phyloP scores from a whole-genome alignment of 2,329 filamentous ascomycete genomes.

The Dactylellina parvicollis region DNA sequence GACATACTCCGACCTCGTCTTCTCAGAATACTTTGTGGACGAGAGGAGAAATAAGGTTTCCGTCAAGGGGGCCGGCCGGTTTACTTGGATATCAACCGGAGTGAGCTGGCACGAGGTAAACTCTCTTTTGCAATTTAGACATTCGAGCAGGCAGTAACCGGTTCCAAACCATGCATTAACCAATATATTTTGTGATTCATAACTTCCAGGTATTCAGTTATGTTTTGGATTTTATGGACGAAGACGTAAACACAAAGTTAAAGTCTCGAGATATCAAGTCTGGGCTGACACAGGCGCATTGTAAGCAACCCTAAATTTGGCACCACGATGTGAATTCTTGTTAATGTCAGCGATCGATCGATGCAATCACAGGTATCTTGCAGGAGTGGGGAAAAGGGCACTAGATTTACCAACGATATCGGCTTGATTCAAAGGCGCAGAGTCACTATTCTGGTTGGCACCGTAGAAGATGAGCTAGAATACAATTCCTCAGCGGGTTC shows the following conservation, averaged over 20 bases:
- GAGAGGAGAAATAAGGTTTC: constrained; percentile 58
- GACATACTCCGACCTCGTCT: constrained; percentile 59
- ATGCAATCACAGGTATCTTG: constrained; percentile 19
- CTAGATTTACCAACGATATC: background rate
- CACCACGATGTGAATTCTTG: background rate
- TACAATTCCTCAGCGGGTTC: background rate
- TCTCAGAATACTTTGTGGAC: constrained; percentile 57
- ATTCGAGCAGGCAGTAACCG: too few species aligned
- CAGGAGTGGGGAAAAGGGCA: constrained; percentile 17
- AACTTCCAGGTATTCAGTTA: constrained; percentile 59
- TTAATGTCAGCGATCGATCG: too few species aligned
- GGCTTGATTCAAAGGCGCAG: too few species aligned
- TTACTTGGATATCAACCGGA: constrained; percentile 60
- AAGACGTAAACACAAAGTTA: constrained; percentile 40
- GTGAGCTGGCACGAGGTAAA: constrained; percentile 60
- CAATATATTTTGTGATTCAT: background rate
- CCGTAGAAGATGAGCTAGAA: too few species aligned
- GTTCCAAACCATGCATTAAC: too few species aligned
- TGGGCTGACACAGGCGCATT: constrained; percentile 62
- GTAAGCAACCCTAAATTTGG: constrained; percentile 51
- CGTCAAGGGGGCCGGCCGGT: constrained; percentile 59
- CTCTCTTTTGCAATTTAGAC: background rate
- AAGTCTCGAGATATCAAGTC: constrained; percentile 60
- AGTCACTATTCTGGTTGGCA: too few species aligned
- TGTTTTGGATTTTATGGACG: constrained; percentile 59